These are phyloP conservation scores for Oryza brachyantha DNA, from an alignment of 176 grass and related monocot genomes.

Conservation along the genomic window DNA sequence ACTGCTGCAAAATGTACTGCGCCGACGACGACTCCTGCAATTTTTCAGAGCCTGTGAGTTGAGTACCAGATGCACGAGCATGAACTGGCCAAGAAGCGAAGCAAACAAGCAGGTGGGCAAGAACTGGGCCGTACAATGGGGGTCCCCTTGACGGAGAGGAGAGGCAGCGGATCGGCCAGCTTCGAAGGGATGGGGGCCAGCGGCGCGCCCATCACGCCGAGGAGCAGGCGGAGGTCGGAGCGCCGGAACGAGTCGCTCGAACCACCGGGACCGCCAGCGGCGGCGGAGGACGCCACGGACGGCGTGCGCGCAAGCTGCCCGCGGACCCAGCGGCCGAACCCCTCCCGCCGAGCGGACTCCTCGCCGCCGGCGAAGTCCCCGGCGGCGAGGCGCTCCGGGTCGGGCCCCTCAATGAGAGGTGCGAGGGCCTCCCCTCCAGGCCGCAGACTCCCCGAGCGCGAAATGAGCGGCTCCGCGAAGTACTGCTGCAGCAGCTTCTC, in stretches of 20 bases:
- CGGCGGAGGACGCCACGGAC: conserved; percentile 35
- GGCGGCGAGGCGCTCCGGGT: conserved; percentile 45
- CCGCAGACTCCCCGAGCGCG: conserved; percentile 63
- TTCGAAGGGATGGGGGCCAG: conserved; percentile 64
- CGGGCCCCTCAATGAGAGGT: conserved; percentile 79
- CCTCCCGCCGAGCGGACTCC: conserved; percentile 41
- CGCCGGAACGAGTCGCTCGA: conserved; percentile 46
- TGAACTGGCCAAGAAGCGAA: neutral
- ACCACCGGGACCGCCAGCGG: conserved; percentile 8
- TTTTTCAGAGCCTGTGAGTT: neutral
- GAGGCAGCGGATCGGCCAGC: conserved; percentile 40
- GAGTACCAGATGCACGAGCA: conserved; percentile 31
- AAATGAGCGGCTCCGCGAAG: conserved; percentile 46
- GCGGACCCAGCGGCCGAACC: conserved; percentile 69
- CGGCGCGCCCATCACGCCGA: conserved; percentile 88
- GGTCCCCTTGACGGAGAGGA: conserved; percentile 62
- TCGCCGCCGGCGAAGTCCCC: conserved; percentile 35
- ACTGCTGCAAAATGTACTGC: conserved; percentile 95
- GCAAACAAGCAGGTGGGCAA: neutral
- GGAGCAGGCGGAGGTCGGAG: conserved; percentile 83
- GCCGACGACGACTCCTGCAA: conserved; percentile 77
- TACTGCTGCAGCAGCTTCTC: conserved; percentile 47
- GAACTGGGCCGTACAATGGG: conserved; percentile 69
- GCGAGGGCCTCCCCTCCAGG: conserved; percentile 58
- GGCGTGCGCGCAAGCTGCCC: conserved; percentile 62